phyloP scores from a whole-genome alignment of 2,329 filamentous ascomycete genomes.

The Chalaropsis ovoidea region DNA sequence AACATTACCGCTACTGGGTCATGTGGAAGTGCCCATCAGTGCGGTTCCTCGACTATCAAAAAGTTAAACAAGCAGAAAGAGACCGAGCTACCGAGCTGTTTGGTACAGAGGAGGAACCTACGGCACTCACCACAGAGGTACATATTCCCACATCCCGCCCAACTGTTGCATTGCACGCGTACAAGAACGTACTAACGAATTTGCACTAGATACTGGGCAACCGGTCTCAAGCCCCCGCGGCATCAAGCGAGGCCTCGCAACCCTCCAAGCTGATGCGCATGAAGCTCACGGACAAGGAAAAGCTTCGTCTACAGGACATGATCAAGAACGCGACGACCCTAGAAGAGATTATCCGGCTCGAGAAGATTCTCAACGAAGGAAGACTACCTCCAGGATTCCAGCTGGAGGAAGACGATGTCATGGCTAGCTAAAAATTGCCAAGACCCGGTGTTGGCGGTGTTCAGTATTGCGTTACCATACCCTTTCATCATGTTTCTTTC shows the following conservation, averaged over 20 bases:
- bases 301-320: constrained; percentile 71
- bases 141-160: constrained; percentile 10
- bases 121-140: constrained; percentile 65
- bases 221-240: constrained; percentile 61
- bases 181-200: constrained; percentile 20
- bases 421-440: constrained; percentile 47
- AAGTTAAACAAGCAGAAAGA: constrained; percentile 81
- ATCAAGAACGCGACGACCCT: constrained; percentile 82
- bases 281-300: constrained; percentile 80
- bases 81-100: constrained; percentile 69
- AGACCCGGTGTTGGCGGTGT: not conserved
- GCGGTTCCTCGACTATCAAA: constrained; percentile 83
- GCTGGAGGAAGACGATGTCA: constrained; percentile 41
- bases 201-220: constrained; percentile 61
- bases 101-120: constrained; percentile 66
- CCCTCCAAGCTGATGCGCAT: constrained; percentile 61
- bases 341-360: constrained; percentile 78
- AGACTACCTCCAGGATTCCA: constrained; percentile 63
- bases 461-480: constrained; percentile 10
- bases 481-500: constrained; percentile 12
- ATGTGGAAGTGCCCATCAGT: constrained; percentile 77
- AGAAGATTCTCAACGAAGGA: constrained; percentile 87
- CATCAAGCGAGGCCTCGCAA: constrained; percentile 28
- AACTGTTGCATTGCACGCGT: not conserved
- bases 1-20: constrained; percentile 90